Evolutionary conservation across 1,284 basidiomycete genomes (phyloP).

Genomic region (Ganoderma sinense): DNA sequence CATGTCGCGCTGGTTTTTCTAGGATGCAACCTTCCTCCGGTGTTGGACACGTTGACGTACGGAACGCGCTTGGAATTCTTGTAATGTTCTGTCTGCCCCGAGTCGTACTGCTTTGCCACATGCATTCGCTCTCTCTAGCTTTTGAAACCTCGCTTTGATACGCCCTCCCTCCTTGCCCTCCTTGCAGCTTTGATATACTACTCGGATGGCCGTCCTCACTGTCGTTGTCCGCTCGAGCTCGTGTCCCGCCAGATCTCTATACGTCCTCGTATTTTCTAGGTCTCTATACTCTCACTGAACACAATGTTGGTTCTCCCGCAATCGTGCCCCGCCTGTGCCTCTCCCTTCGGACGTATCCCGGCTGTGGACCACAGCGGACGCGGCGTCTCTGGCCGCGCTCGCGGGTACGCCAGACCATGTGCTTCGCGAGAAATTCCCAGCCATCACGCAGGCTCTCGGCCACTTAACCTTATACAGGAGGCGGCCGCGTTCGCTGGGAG

Average conservation of each 20-base stretch:
- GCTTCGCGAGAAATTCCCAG: background rate
- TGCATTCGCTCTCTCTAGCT: background rate
- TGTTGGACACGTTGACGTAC: background rate
- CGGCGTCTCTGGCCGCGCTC: background rate
- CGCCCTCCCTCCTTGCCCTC: background rate
- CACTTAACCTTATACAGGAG: background rate
- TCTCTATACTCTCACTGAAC: background rate
- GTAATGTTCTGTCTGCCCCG: background rate
- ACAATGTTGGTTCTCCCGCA: background rate
- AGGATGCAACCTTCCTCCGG: background rate
- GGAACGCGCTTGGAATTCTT: background rate
- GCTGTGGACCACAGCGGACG: background rate
- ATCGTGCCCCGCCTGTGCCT: background rate
- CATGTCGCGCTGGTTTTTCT: background rate
- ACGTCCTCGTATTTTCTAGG: background rate
- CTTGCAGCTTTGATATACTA: background rate
- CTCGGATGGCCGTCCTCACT: background rate
- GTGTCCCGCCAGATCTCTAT: background rate
- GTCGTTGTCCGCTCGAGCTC: background rate
- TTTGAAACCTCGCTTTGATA: background rate
- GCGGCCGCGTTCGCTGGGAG: background rate
- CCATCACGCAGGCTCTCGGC: background rate
- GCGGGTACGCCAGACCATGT: background rate
- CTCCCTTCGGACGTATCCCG: background rate
- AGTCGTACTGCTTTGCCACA: background rate